phyloP scores from a whole-genome alignment of 169 alveolate species.

The Plasmodium relictum region DNA sequence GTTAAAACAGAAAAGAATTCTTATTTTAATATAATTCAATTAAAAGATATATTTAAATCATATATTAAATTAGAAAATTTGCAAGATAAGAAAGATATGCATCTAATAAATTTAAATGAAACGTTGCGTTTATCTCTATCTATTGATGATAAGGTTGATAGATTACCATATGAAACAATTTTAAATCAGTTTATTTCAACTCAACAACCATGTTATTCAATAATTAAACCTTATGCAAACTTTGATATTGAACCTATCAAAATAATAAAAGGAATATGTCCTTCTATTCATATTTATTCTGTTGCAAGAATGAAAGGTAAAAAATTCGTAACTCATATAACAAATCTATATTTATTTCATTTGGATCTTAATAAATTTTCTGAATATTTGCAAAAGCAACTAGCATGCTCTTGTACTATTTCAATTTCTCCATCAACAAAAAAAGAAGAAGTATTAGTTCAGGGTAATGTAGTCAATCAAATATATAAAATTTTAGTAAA shows the following conservation, averaged over 20 bases:
- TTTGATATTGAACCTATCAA: conserved; percentile 56
- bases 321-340: conserved; percentile 64
- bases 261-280: conserved; percentile 59
- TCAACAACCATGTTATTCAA: conserved; percentile 70
- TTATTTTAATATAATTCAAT: conserved; percentile 54
- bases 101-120: conserved; percentile 17
- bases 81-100: conserved; percentile 5
- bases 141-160: background rate
- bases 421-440: conserved; percentile 53
- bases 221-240: conserved; percentile 41
- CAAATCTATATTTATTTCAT: conserved; percentile 57
- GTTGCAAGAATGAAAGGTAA: conserved; percentile 75
- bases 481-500: conserved; percentile 27
- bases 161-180: conserved; percentile 15
- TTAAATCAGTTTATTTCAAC: conserved; percentile 38
- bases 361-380: conserved; percentile 55
- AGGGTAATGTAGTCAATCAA: conserved; percentile 59
- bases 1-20: conserved; percentile 35
- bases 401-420: conserved; percentile 69
- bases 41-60: conserved; percentile 55
- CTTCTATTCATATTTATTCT: conserved; percentile 62
- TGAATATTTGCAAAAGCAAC: conserved; percentile 51
- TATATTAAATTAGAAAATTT: conserved; percentile 40
- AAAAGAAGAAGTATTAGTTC: conserved; percentile 72
- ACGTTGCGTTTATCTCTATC: background rate